Conservation (phyloP, 1,139 yeast genomes). For the Sporopachydermia cereana region DNA sequence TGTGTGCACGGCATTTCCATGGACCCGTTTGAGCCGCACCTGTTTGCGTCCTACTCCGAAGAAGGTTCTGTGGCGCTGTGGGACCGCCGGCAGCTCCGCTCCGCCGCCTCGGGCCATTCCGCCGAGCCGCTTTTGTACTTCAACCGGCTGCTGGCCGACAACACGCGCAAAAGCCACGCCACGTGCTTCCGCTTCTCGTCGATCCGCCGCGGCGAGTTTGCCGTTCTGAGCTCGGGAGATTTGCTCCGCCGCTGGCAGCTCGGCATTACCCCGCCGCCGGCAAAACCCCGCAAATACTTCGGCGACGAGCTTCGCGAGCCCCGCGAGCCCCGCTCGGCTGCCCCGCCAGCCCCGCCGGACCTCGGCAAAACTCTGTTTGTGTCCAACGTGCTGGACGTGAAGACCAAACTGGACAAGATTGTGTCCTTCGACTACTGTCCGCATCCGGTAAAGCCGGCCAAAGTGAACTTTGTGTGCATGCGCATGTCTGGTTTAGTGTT, state of each 20-base stretch:
- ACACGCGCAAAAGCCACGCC: conserved; percentile 47
- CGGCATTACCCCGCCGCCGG: conserved; percentile 44
- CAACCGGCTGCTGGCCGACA: conserved; percentile 54
- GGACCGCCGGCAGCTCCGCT: conserved; percentile 62
- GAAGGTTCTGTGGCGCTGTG: conserved; percentile 79
- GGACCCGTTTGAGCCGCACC: conserved; percentile 53
- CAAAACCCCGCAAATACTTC: neutral
- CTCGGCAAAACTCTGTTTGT: conserved; percentile 53
- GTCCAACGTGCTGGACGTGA: conserved; percentile 61
- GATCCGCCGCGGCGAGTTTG: conserved; percentile 57
- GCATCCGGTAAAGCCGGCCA: conserved; percentile 29
- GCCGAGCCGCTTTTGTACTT: conserved; percentile 53
- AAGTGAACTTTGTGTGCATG: conserved; percentile 68
- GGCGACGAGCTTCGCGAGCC: no score
- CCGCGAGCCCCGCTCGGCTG: no score
- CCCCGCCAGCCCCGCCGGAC: neutral
- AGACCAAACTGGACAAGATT: conserved; percentile 70
- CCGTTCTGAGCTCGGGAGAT: conserved; percentile 72
- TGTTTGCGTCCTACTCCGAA: conserved; percentile 67
- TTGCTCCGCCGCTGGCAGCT: conserved; percentile 74
- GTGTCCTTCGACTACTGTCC: conserved; percentile 78
- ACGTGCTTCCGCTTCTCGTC: conserved; percentile 64
- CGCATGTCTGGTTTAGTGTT: conserved; percentile 82
- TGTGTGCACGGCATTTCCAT: conserved; percentile 57
- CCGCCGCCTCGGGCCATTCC: conserved; percentile 17